Base-by-base conservation (phyloP, 2,329 filamentous ascomycete genomes). In the Colletotrichum kahawae region DNA sequence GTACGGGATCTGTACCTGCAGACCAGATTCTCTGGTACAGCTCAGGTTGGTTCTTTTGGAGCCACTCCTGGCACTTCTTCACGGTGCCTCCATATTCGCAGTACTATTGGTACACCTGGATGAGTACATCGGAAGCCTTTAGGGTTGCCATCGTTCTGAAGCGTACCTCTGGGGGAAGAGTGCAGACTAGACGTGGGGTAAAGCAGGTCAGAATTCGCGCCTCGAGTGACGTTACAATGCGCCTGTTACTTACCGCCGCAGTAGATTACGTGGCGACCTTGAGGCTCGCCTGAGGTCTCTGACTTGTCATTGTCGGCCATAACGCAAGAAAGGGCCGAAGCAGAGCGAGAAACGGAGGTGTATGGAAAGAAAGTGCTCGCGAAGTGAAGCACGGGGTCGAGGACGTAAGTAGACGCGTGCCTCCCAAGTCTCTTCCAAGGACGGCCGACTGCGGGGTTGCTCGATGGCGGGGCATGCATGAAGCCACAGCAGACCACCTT, bases 31-130 rank as follows among this genome's bases (percentile, higher is more conserved):
- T 88, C 77, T 91, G 85, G 85, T 98, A 97, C 83, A 98, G 87
- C 62, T 90, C 88, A 4, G 92, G 91, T 80, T 98, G 90, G 78
- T 92, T 90, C 78, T 93, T 91, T 81, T 95, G 88, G 24, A 99
- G 92, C 97, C 97, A 99, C 84, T 98, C 96, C 85, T 96, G 94
- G 87, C 97, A 99, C 87, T 98, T 99, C 87, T 95, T 98, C 29
- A 94, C 93, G 51, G 96, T 98, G 78, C 96, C 96, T 82, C 97
- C 97, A 85, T 98, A 98, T 87, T 99, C 97, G 89, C 97, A 99
- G 88, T 98, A 99, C 97, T 98, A 54, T 36, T 24, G 27, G 6
- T n/a, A 29, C 13, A 16, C 21, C 5, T 33, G 27, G 16, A 21
- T 74, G 33, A 68, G 48, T 29, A 57, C 51, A 7, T n/a, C 10